Evolutionary conservation across 768 basidiomycete species (phyloP).

Genomic region (Arthromyces matolae): DNA sequence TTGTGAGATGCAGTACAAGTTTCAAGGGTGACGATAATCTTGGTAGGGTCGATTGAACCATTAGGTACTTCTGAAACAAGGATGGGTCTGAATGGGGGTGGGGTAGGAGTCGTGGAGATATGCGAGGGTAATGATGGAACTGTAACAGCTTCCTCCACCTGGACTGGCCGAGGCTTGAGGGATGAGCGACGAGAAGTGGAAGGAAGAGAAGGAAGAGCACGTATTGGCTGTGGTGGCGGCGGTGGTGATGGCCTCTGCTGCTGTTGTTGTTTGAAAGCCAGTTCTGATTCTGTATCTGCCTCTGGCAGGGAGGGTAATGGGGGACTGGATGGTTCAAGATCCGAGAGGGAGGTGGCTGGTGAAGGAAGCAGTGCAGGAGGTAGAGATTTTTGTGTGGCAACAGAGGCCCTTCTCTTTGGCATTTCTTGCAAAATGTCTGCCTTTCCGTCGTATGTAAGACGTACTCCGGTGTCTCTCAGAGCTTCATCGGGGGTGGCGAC

Average conservation of each 20-base stretch:
- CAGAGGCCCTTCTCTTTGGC: conserved; percentile 10
- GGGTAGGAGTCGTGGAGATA: conserved; percentile 37
- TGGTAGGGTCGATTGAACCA: conserved; percentile 48
- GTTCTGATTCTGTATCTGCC: conserved; percentile 27
- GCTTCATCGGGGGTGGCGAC: conserved; percentile 83
- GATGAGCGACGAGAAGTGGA: conserved; percentile 34
- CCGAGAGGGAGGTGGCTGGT: conserved; percentile 4
- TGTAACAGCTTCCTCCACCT: conserved; percentile 38
- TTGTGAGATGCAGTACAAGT: conserved; percentile 64
- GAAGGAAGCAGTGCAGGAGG: conserved; percentile 4
- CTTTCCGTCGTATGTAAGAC: conserved; percentile 32
- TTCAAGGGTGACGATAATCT: conserved; percentile 68
- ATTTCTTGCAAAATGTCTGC: conserved; percentile 10
- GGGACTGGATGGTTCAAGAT: conserved; percentile 38
- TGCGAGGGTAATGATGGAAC: conserved; percentile 49
- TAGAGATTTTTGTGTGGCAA: conserved; percentile 8
- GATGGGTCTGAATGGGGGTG: conserved; percentile 62
- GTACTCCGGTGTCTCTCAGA: conserved; percentile 46
- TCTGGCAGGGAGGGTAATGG: conserved; percentile 54
- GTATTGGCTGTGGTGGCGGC: conserved; percentile 33
- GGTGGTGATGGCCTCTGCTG: too few species aligned
- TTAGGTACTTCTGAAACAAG: conserved; percentile 58
- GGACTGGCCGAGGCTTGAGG: conserved; percentile 31
- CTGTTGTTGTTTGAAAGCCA: conserved; percentile 29
- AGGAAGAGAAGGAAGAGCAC: conserved; percentile 19